phyloP scores from a whole-genome alignment of 768 basidiomycete species.

The Leccinum rimulosum region DNA sequence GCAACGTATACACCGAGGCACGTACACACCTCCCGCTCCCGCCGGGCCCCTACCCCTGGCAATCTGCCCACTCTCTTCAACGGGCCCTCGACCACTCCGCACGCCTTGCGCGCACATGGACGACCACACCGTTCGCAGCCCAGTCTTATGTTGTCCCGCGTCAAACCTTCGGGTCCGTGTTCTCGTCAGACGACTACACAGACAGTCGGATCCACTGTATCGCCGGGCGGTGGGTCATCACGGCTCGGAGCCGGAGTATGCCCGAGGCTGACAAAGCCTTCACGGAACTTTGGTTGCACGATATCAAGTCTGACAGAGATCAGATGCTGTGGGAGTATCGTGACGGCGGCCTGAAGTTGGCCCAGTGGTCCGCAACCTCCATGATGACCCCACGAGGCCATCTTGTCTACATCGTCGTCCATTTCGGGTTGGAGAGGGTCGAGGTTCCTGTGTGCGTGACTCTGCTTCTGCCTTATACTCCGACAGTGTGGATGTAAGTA shows the following conservation, averaged over 20 bases:
- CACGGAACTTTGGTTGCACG: background rate
- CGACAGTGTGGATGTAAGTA: too few species aligned
- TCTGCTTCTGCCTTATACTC: background rate
- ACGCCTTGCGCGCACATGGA: constrained; percentile 15
- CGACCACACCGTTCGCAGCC: constrained; percentile 9
- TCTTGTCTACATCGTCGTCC: constrained; percentile 14
- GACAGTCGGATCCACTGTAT: constrained; percentile 13
- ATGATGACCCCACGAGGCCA: constrained; percentile 9
- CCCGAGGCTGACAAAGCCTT: too few species aligned
- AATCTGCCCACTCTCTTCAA: constrained; percentile 15
- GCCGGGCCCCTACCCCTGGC: constrained; percentile 19
- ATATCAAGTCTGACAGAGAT: constrained; percentile 15
- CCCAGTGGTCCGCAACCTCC: constrained; percentile 8
- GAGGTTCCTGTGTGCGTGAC: constrained; percentile 15
- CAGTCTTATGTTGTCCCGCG: background rate
- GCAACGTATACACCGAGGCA: constrained; percentile 5
- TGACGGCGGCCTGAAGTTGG: background rate
- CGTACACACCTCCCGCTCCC: constrained; percentile 9
- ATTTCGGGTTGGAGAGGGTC: constrained; percentile 3
- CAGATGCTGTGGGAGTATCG: constrained; percentile 15
- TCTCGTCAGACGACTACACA: too few species aligned
- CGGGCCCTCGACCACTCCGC: constrained; percentile 15
- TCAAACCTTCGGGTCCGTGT: too few species aligned
- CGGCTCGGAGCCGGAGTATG: background rate
- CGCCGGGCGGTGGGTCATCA: constrained; percentile 18